Evolutionary conservation across 192 early-diverging fungal species (phyloP), one percentile per base, ranked within the genome.

Genomic region (Rhizoclosmatium globosum): DNA sequence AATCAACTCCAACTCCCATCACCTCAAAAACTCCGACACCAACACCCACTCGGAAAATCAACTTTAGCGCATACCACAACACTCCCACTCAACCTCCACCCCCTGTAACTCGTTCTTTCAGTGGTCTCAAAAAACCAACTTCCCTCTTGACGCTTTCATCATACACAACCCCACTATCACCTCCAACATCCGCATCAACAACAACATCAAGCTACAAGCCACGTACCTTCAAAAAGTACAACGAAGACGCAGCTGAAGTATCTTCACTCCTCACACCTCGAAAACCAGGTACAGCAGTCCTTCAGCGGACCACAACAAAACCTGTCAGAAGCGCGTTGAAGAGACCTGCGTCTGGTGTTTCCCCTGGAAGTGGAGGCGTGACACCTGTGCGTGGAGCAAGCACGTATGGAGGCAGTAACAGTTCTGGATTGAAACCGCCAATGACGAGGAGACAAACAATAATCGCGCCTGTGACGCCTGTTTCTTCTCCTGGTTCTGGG

Each of bases 211-310:
- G 39, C 4, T 83, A 83, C 68, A 83, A 83, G 59, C 82, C 82
- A 17, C 82, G 82, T 2, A 47, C 42, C 4, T 83, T 83, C 82
- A 81, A 79, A 66, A 80, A 82, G 57, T 83, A 82, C 82, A 83
- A 83, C 45, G 67, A 75, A 47, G 57, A 60, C 17, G 48, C 21
- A 19, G 17, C 47, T 23, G 39, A 13, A 42, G 60, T 61, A 45
- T 42, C 9, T 17, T 9, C 47, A 17, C 43, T 48, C 6, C 15
- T 39, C 2, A 57, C 9, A 2, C 50, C 70, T 48, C 48, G 21
- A 3, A 7, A 11, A 68, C n/a, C 66, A 47, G 43, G 39, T 21
- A 11, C 46, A 4, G 17, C 66, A 68, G 4, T 11, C 0, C 42
- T 17, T 9, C 0, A 13, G 21, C 4, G 48, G 19, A n/a, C 70